A percentile compares a stretch with the other conserved stretches of the same genome.
Conservation (phyloP, 2,329 filamentous ascomycete species). For the Daldinia sp. region DNA sequence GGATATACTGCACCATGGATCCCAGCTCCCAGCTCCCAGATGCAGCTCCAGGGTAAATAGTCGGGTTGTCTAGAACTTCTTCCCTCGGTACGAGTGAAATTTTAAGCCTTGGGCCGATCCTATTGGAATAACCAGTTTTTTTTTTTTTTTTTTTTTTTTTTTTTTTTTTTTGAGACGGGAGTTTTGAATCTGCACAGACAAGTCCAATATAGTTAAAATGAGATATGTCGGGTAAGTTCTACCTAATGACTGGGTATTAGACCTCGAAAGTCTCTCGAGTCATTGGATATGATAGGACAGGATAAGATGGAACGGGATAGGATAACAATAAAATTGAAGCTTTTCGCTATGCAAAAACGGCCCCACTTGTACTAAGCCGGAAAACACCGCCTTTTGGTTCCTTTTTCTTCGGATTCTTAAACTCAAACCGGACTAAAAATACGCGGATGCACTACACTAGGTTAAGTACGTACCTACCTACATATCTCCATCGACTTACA, state of each 20-base stretch:
- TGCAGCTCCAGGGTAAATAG: neutral
- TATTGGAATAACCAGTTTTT: constrained; percentile 5
- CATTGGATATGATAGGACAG: neutral
- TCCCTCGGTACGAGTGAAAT: too few species aligned
- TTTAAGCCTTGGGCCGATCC: neutral
- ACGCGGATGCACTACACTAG: neutral
- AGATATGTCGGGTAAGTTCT: neutral
- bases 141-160: too few species aligned
- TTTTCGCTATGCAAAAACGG: constrained; percentile 33
- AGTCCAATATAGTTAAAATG: too few species aligned
- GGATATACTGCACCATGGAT: constrained; percentile 75
- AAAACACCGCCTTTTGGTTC: constrained; percentile 8
- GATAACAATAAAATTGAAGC: neutral
- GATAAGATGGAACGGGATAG: neutral
- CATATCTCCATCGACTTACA: neutral
- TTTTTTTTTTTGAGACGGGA: too few species aligned
- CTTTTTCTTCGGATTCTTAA: constrained; percentile 5
- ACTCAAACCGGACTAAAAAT: neutral
- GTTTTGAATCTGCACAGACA: too few species aligned
- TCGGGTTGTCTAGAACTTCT: too few species aligned
- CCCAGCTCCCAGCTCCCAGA: too few species aligned
- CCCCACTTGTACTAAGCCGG: constrained; percentile 26
- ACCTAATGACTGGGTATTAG: neutral
- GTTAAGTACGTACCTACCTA: neutral
- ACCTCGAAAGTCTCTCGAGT: neutral